phyloP scores from a whole-genome alignment of 106 monocot species.

The Chionographis japonica region DNA sequence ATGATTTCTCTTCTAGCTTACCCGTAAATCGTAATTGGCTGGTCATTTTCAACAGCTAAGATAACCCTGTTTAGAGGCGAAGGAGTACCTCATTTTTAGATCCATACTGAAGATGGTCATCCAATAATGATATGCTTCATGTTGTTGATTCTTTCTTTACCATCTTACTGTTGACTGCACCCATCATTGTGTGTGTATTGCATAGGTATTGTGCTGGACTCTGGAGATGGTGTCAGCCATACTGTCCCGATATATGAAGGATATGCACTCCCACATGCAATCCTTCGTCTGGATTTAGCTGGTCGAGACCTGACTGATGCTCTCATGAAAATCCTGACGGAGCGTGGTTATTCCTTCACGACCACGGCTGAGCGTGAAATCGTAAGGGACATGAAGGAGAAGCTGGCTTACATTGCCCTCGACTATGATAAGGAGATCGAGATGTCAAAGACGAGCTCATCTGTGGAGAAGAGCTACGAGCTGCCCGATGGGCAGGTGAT shows the following conservation, averaged over 20 bases:
- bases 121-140: no score
- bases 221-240: conserved; percentile 8
- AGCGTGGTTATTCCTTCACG: conserved; percentile 11
- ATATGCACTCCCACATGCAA: conserved; percentile 10
- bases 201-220: conserved; percentile 7
- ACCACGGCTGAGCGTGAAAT: conserved; percentile 10
- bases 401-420: conserved; percentile 7
- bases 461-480: conserved; percentile 12
- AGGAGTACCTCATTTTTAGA: no score
- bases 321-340: conserved; percentile 10
- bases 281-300: conserved; percentile 7
- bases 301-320: conserved; percentile 12
- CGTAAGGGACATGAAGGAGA: conserved; percentile 7
- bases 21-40: no score
- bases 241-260: conserved; percentile 9
- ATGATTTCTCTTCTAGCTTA: no score
- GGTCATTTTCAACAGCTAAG: no score
- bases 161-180: no score
- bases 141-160: no score
- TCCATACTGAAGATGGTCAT: no score
- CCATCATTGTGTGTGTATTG: no score
- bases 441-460: conserved; percentile 5
- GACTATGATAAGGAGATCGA: conserved; percentile 11
- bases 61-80: no score
- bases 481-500: conserved; percentile 7